phyloP scores from a whole-genome alignment of 805 yeast species.

The Sungouiozyma intestinalis region DNA sequence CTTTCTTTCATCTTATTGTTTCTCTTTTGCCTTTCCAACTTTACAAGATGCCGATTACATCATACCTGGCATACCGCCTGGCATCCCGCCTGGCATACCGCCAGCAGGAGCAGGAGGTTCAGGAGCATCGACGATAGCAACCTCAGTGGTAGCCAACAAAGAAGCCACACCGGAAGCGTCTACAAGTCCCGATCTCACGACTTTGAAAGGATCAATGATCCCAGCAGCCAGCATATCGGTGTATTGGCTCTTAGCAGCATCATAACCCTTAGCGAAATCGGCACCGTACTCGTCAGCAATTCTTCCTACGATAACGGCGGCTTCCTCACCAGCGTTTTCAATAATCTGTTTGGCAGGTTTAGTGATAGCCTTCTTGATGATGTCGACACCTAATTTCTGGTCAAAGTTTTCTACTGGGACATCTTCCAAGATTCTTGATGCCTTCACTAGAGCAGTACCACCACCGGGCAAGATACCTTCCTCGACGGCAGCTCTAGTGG shows the following conservation, averaged over 20 bases:
- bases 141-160: slow-evolving; percentile 93
- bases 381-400: slow-evolving; percentile 91
- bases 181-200: slow-evolving; percentile 87
- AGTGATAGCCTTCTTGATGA: slow-evolving; percentile 84
- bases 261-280: slow-evolving; percentile 84
- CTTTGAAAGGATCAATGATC: slow-evolving; percentile 97
- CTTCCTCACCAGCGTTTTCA: slow-evolving; percentile 96
- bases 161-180: slow-evolving; percentile 98
- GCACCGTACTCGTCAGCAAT: slow-evolving; percentile 42
- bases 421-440: slow-evolving; percentile 61
- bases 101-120: slow-evolving; percentile 58
- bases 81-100: slow-evolving; percentile 38
- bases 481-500: slow-evolving; percentile 98
- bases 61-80: slow-evolving; percentile 38
- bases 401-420: slow-evolving; percentile 82
- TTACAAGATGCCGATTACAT: slow-evolving; percentile 11
- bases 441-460: slow-evolving; percentile 95
- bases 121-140: slow-evolving; percentile 95
- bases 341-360: slow-evolving; percentile 94
- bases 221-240: slow-evolving; percentile 95
- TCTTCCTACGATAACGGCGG: slow-evolving; percentile 92
- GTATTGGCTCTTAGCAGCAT: slow-evolving; percentile 84
- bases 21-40: too few species aligned
- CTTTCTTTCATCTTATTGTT: too few species aligned
- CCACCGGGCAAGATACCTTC: slow-evolving; percentile 99